Conservation (phyloP, 2,329 filamentous ascomycete species). For the Ophiostoma ulmi region DNA sequence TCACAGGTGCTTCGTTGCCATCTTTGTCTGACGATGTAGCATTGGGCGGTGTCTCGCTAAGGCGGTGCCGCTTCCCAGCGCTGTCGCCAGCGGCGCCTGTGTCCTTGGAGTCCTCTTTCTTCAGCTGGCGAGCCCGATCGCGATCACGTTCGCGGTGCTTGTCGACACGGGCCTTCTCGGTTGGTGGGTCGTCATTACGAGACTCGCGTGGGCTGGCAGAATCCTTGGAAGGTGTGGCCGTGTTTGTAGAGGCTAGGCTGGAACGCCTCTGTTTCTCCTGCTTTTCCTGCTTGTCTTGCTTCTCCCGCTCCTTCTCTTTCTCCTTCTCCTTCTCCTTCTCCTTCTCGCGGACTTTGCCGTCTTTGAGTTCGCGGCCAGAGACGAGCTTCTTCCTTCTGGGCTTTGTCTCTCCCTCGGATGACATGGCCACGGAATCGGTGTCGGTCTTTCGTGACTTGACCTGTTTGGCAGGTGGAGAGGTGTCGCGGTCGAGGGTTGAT, state of each 20-base stretch:
- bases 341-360: constrained; percentile 38
- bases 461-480: constrained; percentile 48
- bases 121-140: constrained; percentile 56
- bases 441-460: constrained; percentile 51
- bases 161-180: constrained; percentile 49
- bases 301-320: constrained; percentile 40
- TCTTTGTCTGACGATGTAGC: constrained; percentile 51
- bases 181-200: constrained; percentile 43
- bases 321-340: constrained; percentile 32
- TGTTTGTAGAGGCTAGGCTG: constrained; percentile 50
- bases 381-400: constrained; percentile 60
- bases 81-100: constrained; percentile 44
- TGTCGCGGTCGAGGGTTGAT: constrained; percentile 49
- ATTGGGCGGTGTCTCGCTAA: constrained; percentile 54
- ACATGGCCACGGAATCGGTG: constrained; percentile 47
- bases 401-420: constrained; percentile 56
- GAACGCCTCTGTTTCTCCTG: constrained; percentile 48
- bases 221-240: constrained; percentile 49
- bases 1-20: constrained; percentile 46
- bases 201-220: constrained; percentile 49
- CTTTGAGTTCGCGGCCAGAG: constrained; percentile 57
- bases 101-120: constrained; percentile 57
- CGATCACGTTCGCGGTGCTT: constrained; percentile 57
- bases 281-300: constrained; percentile 11
- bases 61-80: constrained; percentile 53